These are phyloP conservation scores for Zychaea mexicana DNA, from an alignment of 371 early-diverging fungal species.

Conservation along the genomic window DNA sequence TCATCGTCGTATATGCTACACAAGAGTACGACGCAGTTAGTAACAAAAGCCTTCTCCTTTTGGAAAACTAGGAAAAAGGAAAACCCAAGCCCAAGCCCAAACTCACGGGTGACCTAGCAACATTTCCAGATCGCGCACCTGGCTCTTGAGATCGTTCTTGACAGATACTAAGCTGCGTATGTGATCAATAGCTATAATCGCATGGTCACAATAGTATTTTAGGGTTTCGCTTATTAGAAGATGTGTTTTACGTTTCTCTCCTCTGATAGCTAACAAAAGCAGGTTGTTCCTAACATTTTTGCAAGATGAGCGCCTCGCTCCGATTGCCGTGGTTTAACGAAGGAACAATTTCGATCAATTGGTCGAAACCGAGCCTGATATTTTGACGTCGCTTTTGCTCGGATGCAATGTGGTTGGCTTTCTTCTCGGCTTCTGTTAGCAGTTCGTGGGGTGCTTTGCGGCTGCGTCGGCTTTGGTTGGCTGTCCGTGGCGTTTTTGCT, in stretches of 20 bases:
- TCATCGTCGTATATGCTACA: conserved; percentile 39
- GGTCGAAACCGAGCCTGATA: conserved; percentile 82
- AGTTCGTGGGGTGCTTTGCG: conserved; percentile 66
- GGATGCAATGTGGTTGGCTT: conserved; percentile 93
- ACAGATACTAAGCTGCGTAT: conserved; percentile 29
- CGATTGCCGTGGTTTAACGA: conserved; percentile 64
- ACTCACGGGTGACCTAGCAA: conserved; percentile 39
- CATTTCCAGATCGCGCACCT: conserved; percentile 30
- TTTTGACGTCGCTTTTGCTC: conserved; percentile 91
- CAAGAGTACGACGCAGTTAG: too few relatives aligned
- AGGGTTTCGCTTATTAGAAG: not conserved
- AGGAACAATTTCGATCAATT: conserved; percentile 83
- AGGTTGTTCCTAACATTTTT: conserved; percentile 47
- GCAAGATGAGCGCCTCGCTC: conserved; percentile 59
- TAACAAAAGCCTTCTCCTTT: too few relatives aligned
- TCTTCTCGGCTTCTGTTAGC: conserved; percentile 91
- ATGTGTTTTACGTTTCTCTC: not conserved
- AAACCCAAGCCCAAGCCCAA: too few relatives aligned
- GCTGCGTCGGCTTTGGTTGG: conserved; percentile 16
- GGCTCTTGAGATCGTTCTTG: conserved; percentile 38
- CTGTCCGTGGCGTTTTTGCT: not conserved
- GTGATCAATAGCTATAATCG: conserved; percentile 33
- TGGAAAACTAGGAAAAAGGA: too few relatives aligned
- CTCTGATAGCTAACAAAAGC: not conserved
- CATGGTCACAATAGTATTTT: too few relatives aligned